These are phyloP conservation scores for Tolypocladium endophyticum DNA, from an alignment of 2,329 filamentous ascomycete species.

Conservation along the genomic window DNA sequence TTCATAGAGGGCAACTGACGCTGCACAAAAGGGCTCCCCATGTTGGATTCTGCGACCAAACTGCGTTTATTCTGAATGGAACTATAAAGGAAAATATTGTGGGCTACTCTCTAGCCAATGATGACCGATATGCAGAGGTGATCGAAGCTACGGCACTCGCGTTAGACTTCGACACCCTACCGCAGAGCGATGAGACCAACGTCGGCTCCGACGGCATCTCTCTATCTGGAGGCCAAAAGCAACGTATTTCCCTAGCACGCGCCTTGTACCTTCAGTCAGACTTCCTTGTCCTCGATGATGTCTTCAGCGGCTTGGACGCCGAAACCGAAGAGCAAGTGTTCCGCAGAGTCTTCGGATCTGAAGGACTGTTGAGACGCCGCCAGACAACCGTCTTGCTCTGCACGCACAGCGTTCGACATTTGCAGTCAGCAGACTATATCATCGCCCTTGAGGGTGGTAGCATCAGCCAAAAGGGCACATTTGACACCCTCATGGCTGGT, in stretches of 20 bases:
- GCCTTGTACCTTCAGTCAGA: background rate
- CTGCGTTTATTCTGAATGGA: background rate
- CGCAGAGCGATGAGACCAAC: background rate
- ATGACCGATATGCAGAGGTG: background rate
- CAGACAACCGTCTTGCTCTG: background rate
- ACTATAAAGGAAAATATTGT: background rate
- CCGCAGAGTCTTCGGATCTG: background rate
- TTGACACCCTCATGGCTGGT: background rate
- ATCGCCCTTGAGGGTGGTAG: background rate
- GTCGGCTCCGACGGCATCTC: background rate
- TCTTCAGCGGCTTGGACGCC: background rate
- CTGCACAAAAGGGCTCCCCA: background rate
- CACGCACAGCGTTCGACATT: background rate
- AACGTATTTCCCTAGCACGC: background rate
- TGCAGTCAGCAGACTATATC: background rate
- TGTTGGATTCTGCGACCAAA: background rate
- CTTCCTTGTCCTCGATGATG: background rate
- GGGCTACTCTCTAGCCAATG: background rate
- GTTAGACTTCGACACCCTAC: background rate
- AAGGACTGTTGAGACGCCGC: background rate
- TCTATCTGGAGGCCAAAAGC: background rate
- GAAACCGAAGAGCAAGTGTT: background rate
- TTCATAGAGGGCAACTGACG: background rate
- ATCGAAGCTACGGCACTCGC: background rate
- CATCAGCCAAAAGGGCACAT: background rate